phyloP scores from a whole-genome alignment of 306 rosid genomes.

The Dalbergia cochinchinensis region DNA sequence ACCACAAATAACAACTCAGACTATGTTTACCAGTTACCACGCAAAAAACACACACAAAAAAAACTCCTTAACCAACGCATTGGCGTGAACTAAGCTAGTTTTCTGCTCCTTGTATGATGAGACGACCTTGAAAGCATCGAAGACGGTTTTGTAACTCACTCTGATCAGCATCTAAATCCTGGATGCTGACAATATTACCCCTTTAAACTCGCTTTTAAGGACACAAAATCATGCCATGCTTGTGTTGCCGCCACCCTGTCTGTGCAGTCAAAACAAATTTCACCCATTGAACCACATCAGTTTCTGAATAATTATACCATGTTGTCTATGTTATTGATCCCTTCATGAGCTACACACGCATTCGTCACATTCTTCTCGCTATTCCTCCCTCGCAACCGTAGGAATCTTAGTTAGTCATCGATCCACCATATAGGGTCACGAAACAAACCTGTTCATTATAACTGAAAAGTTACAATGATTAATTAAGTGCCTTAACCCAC shows the following conservation, averaged over 20 bases:
- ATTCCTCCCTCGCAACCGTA: too few species aligned
- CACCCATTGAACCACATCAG: background rate
- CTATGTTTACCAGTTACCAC: background rate
- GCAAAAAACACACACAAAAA: background rate
- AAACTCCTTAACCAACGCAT: background rate
- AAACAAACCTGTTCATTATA: background rate
- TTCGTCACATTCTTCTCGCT: conserved; percentile 22
- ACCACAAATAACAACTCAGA: background rate
- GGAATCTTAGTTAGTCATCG: background rate
- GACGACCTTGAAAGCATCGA: background rate
- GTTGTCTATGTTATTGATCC: background rate
- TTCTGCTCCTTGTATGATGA: background rate
- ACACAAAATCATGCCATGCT: background rate
- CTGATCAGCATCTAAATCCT: background rate
- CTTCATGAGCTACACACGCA: background rate
- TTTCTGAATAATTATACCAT: background rate
- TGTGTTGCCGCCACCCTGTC: background rate
- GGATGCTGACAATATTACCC: background rate
- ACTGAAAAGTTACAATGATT: background rate
- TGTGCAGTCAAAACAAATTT: background rate
- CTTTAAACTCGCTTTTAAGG: background rate
- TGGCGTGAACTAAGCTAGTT: background rate
- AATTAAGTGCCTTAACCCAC: background rate
- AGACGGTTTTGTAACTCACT: background rate
- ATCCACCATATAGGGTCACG: background rate